Conservation (phyloP, 352 stramenopile species). For the Phytophthora crassamura region DNA sequence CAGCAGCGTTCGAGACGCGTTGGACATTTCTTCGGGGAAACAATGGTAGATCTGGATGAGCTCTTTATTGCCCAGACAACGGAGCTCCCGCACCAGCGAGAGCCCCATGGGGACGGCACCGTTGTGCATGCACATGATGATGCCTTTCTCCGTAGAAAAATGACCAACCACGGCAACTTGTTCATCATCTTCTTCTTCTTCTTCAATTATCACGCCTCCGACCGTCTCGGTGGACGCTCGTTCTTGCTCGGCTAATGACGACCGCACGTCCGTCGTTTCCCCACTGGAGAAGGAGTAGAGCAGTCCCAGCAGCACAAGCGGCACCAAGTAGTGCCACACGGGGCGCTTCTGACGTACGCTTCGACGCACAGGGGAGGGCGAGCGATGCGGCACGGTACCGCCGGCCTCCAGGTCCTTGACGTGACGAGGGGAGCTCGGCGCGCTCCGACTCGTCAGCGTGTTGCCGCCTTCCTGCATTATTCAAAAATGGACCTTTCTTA, state of each 20-base stretch:
- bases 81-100: conserved; percentile 47
- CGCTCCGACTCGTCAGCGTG: conserved; percentile 22
- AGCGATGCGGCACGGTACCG: background rate
- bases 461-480: conserved; percentile 28
- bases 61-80: conserved; percentile 43
- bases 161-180: background rate
- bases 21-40: conserved; percentile 43
- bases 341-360: background rate
- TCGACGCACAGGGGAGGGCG: background rate
- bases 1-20: conserved; percentile 25
- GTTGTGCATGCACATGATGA: conserved; percentile 52
- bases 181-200: conserved; percentile 2
- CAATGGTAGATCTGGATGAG: conserved; percentile 53
- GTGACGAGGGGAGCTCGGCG: background rate
- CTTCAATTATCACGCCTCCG: background rate
- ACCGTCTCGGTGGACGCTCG: background rate
- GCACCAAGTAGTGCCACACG: conserved; percentile 24
- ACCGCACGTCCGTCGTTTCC: background rate
- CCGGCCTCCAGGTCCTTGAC: conserved; percentile 15
- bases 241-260: background rate
- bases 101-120: conserved; percentile 43
- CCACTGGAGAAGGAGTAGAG: conserved; percentile 16
- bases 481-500: background rate
- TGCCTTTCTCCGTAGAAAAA: conserved; percentile 34
- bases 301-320: conserved; percentile 11